A percentile compares a stretch with the other conserved stretches of the same genome.
Conservation (phyloP, 163 green algal species). For the Chlamydomonas reinhardtii region DNA sequence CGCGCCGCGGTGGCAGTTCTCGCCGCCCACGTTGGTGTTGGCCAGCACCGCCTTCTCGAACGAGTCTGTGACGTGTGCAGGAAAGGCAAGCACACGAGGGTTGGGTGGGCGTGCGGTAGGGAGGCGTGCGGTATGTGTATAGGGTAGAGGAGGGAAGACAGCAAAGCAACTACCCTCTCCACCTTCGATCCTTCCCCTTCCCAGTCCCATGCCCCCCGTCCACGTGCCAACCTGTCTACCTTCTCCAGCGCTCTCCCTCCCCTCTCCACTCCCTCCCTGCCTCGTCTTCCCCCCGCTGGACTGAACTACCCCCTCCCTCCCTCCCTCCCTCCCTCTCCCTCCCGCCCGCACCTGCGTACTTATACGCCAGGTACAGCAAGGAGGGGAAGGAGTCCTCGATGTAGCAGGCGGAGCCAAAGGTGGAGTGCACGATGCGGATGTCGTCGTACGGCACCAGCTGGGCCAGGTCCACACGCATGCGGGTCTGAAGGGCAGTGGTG, state of each 20-base stretch:
- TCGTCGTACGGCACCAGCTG: constrained; percentile 65
- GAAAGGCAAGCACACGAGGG: not conserved
- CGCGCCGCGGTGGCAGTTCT: constrained; percentile 81
- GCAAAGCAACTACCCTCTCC: too few relatives aligned
- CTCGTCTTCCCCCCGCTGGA: too few relatives aligned
- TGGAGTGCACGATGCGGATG: constrained; percentile 68
- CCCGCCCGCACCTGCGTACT: constrained; percentile 62
- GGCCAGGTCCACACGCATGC: constrained; percentile 50
- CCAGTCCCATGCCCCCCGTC: too few relatives aligned
- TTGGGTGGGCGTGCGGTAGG: not conserved
- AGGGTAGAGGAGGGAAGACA: not conserved
- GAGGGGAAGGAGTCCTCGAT: constrained; percentile 70
- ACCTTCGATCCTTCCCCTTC: too few relatives aligned
- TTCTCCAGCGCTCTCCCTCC: too few relatives aligned
- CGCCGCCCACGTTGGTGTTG: constrained; percentile 82
- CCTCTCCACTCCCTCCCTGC: too few relatives aligned
- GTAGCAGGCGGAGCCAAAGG: constrained; percentile 78
- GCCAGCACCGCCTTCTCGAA: constrained; percentile 80
- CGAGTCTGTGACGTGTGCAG: constrained; percentile 51
- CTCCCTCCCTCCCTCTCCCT: too few relatives aligned
- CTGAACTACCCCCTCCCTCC: too few relatives aligned
- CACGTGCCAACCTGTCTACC: too few relatives aligned
- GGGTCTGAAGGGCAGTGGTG: too few relatives aligned
- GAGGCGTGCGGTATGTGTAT: too few relatives aligned
- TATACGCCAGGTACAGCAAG: constrained; percentile 78